Percentiles rank a stretch among this genome's conserved stretches.
phyloP scores from a whole-genome alignment of 23 red algal species.

The Gracilariopsis chorda region DNA sequence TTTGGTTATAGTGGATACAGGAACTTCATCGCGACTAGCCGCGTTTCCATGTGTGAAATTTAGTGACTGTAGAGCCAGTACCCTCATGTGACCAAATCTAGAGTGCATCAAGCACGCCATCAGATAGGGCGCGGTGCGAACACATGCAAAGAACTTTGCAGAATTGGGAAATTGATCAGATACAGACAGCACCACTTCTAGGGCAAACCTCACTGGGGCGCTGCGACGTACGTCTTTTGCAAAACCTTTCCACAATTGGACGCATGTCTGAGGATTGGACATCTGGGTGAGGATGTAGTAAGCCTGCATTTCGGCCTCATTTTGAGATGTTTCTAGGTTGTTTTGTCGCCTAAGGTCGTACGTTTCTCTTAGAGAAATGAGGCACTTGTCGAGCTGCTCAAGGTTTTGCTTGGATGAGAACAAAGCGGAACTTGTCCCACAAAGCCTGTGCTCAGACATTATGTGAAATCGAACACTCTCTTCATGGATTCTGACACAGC shows the following conservation, averaged over 20 bases:
- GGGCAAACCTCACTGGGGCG: conserved; percentile 13
- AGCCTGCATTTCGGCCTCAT: conserved; percentile 62
- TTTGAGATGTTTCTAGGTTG: conserved; percentile 9
- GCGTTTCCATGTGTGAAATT: neutral
- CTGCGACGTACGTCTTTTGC: conserved; percentile 10
- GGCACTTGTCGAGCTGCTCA: conserved; percentile 98
- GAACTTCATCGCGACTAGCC: neutral
- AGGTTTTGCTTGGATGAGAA: conserved; percentile 96
- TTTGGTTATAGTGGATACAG: neutral
- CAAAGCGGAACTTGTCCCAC: conserved; percentile 39
- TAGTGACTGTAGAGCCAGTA: neutral
- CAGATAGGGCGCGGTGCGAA: neutral
- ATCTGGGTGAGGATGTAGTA: conserved; percentile 54
- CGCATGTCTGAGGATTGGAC: conserved; percentile 48
- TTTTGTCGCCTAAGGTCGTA: conserved; percentile 66
- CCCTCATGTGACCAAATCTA: neutral
- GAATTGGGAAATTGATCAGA: neutral
- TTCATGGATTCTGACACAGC: conserved; percentile 76
- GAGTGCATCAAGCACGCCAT: conserved; percentile 6
- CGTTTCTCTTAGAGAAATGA: conserved; percentile 87
- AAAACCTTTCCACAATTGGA: conserved; percentile 30
- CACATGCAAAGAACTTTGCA: neutral
- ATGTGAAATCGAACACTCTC: conserved; percentile 96
- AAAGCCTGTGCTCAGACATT: conserved; percentile 66
- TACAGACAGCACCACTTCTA: conserved; percentile 1